Conservation (phyloP, 2,329 filamentous ascomycete species). For the Parascedosporium putredinis region DNA sequence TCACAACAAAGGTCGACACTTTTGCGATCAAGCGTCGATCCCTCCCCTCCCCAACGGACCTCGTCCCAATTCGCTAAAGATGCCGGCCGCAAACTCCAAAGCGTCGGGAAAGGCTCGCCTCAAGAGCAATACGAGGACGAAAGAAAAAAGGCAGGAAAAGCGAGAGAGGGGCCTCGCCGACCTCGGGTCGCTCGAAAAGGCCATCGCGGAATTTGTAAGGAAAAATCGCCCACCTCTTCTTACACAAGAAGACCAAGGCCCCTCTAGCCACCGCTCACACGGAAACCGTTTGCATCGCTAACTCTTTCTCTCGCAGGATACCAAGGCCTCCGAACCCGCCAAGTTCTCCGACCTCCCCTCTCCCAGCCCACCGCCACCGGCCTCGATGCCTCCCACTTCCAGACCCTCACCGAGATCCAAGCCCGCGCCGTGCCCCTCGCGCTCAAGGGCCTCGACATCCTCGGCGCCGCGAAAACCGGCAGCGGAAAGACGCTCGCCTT, state of each 20-base stretch:
- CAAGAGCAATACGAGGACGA: not conserved
- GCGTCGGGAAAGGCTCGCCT: not conserved
- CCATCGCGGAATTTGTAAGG: conserved; percentile 30
- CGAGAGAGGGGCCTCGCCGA: conserved; percentile 30
- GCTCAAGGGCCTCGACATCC: conserved; percentile 75
- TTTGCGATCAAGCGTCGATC: too few relatives aligned
- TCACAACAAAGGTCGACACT: too few relatives aligned
- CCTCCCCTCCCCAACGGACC: too few relatives aligned
- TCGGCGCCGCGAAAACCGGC: conserved; percentile 91
- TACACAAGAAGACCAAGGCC: too few relatives aligned
- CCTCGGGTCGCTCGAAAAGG: conserved; percentile 26
- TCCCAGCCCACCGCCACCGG: conserved; percentile 71
- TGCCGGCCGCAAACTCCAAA: conserved; percentile 2
- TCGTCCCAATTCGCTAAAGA: not conserved
- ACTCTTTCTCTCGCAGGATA: too few relatives aligned
- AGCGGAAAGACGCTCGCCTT: conserved; percentile 95
- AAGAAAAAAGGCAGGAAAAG: conserved; percentile 12
- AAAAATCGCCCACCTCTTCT: too few relatives aligned
- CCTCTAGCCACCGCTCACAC: too few relatives aligned
- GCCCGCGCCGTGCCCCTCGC: conserved; percentile 78
- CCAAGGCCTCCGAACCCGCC: conserved; percentile 46
- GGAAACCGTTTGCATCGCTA: too few relatives aligned
- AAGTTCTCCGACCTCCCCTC: conserved; percentile 79
- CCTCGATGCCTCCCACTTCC: conserved; percentile 79
- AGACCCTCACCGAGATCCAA: conserved; percentile 85